These are phyloP conservation scores for Angophora floribunda DNA, from an alignment of 345 rosid genomes.

Conservation along the genomic window DNA sequence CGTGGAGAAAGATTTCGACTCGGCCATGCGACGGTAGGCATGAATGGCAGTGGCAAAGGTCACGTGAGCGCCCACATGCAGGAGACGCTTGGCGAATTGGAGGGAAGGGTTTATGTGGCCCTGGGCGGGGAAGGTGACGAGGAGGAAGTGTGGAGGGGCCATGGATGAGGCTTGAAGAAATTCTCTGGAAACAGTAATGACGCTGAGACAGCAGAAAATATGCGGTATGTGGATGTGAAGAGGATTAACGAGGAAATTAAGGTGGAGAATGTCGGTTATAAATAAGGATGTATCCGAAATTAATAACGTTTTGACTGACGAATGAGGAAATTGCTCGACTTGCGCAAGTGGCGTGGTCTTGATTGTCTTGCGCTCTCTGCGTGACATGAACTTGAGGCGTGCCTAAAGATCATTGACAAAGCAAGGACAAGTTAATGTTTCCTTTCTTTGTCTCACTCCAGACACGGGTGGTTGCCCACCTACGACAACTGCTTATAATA, in stretches of 20 bases:
- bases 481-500: too few species aligned
- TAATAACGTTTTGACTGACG: background rate
- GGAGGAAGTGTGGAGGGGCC: conserved; percentile 19
- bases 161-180: background rate
- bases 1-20: conserved; percentile 16
- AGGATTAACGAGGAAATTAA: background rate
- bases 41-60: conserved; percentile 26
- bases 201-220: background rate
- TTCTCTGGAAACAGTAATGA: background rate
- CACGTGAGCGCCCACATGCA: conserved; percentile 31
- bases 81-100: conserved; percentile 49
- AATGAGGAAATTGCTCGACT: background rate
- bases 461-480: too few species aligned
- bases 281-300: background rate
- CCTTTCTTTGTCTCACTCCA: too few species aligned
- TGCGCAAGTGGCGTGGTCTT: too few species aligned
- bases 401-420: too few species aligned
- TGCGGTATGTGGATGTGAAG: background rate
- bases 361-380: too few species aligned
- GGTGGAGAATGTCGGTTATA: background rate
- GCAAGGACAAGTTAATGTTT: too few species aligned
- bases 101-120: conserved; percentile 68
- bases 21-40: conserved; percentile 22
- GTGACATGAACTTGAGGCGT: too few species aligned
- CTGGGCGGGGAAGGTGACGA: conserved; percentile 32